Base-by-base conservation (phyloP, 208 protist genomes). In the Porcisia deanei region DNA sequence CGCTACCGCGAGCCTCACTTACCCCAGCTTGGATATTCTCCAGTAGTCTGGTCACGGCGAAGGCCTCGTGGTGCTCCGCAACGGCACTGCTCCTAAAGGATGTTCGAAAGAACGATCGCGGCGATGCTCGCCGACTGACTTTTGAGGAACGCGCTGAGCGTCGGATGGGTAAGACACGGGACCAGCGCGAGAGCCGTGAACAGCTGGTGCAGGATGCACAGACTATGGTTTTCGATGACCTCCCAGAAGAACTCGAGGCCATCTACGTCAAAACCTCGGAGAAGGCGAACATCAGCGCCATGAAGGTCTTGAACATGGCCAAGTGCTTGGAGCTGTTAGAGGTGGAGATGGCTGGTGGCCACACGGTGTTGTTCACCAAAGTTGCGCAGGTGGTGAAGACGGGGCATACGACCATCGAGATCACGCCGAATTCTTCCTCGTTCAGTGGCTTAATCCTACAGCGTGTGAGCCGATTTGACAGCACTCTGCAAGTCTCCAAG, bases 221-320 rank as follows among this genome's bases (percentile, higher is more conserved):
- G 63, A 67, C 68, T 25, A 75, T 94, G 49, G 86, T 95, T 10
- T 70, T 85, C 14, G 84, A 88, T 55, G 92, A 97, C 77, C 91
- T 97, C 47, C 92, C 92, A 1, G 87, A 84, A 8, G 90, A 95
- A 64, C 84, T 97, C 1, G 84, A 94, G 65, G 71, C 81, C 4
- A 80, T 94, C 54, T 95, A 86, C 68, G 75, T 66, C 37, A 83
- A 90, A 49, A 77, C 84, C 2, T 81, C 87, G 30, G 92, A 95
- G 64, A 87, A 87, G 77, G 88, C 90, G n/a, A 93, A 92, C 80
- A 83, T 93, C 72, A 88, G 81, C 60, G 87, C 91, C 45, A 92
- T 95, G 88, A 94, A 95, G 73, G 91, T 97, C 58, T 67, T 97
- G 39, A 97, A 97, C 80, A 94, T 97, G 89, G 90, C 88, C 57